Base-by-base conservation (phyloP, 306 rosid species). In the Gastrolobium bilobum region DNA sequence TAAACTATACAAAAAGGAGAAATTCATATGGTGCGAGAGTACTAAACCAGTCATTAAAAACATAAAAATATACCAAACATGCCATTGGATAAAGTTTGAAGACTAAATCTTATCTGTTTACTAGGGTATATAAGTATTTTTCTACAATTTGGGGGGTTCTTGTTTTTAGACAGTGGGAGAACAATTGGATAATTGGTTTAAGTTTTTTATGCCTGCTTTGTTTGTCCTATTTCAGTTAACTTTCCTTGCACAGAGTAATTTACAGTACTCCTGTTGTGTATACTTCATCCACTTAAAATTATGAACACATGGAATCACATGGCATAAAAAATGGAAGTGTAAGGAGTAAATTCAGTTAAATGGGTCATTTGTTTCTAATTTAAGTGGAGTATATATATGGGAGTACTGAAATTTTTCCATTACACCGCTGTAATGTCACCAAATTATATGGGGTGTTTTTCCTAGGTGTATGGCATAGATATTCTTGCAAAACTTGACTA, bases 391-490 rank as follows among this genome's bases (percentile, higher is more conserved):
- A 20, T 20, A 20, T 20, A 20, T 20, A 20, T 20, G 26, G 26
- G 26, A 20, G 26, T 20, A 20, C 26, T 20, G 26, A 20, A 20
- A 20, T 20, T 20, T 20, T 20, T 20, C 26, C 26, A 20, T 20
- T 37, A 5, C 1, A 30, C 37, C 60, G 35, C 48, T 60, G 71
- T 57, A n/a, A 7, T 53, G 10, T 50, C 50, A 40, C 46, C 9
- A 60, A 14, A 57, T 5, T 10, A 33, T 30, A 73, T 58, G 79
- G 71, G 79, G 48, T 59, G 59, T 33, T 46, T 60, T 44, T 29
- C 62, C 51, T 9, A 34, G 35, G 51, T 46, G 79, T 75, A 9
- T 26, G 39, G 1, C 71, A 48, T 47, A 10, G n/a, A 31, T 34
- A n/a, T 38, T 31, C 30, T 7, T n/a, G 43, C 65, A 43, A 40